Percentiles rank a stretch among this genome's conserved stretches.
Conservation (phyloP, 2,329 filamentous ascomycete species). For the Dothistroma pini region DNA sequence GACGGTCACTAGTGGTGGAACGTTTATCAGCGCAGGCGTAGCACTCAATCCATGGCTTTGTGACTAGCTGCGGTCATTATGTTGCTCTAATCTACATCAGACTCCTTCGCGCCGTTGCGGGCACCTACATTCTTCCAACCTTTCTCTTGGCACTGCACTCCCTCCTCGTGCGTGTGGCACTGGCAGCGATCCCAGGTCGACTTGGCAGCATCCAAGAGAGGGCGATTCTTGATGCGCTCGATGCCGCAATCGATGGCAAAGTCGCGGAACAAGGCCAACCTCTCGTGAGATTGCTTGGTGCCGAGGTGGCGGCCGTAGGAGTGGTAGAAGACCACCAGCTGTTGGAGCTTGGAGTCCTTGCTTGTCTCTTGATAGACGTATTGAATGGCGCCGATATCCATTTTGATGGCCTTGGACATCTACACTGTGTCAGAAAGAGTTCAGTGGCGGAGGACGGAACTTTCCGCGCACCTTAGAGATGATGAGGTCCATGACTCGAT, state of each 20-base stretch:
- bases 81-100: too few species aligned
- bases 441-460: too few species aligned
- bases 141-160: background rate
- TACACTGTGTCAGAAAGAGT: too few species aligned
- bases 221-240: background rate
- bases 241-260: background rate
- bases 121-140: too few species aligned
- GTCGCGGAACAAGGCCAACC: background rate
- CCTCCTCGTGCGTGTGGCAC: background rate
- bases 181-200: background rate
- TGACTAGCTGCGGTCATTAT: too few species aligned
- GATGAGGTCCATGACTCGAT: background rate
- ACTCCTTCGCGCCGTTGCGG: too few species aligned
- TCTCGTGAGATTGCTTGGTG: too few species aligned
- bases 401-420: too few species aligned
- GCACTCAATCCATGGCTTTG: too few species aligned
- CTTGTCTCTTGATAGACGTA: background rate
- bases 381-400: background rate
- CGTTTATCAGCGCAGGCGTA: too few species aligned
- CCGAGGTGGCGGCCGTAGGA: background rate
- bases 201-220: too few species aligned
- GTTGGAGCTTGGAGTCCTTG: background rate
- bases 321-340: background rate
- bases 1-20: too few species aligned
- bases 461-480: background rate